phyloP scores from a whole-genome alignment of 257 asterid genomes.

The Coffea eugenioides region DNA sequence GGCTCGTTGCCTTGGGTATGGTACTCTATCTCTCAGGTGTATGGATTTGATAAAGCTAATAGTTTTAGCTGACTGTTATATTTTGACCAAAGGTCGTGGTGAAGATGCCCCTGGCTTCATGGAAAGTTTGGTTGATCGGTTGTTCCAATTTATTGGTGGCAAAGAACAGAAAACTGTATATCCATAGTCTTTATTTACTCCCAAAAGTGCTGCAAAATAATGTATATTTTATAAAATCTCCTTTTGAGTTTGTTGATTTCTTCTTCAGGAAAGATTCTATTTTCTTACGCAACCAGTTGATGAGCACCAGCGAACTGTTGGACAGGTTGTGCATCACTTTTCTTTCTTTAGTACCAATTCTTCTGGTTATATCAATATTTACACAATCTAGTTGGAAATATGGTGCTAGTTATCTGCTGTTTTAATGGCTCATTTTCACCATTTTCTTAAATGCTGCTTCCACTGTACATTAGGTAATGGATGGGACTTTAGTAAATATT shows the following conservation, averaged over 20 bases:
- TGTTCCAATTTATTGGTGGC: slow-evolving; percentile 85
- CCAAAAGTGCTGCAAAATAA: not conserved
- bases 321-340: slow-evolving; percentile 54
- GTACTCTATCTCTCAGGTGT: slow-evolving; percentile 13
- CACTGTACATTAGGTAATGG: slow-evolving; percentile 50
- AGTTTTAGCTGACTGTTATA: slow-evolving; percentile 18
- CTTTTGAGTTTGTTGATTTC: slow-evolving; percentile 8
- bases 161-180: slow-evolving; percentile 64
- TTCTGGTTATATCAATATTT: not conserved
- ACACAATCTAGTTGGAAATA: not conserved
- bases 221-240: slow-evolving; percentile 24
- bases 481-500: slow-evolving; percentile 65
- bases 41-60: slow-evolving; percentile 17
- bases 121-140: slow-evolving; percentile 70
- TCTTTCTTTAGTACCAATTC: slow-evolving; percentile 6
- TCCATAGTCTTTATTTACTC: slow-evolving; percentile 16
- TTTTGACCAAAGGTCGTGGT: slow-evolving; percentile 69
- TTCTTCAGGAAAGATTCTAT: slow-evolving; percentile 57
- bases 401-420: slow-evolving; percentile 13
- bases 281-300: slow-evolving; percentile 46
- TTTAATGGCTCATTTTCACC: slow-evolving; percentile 4
- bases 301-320: slow-evolving; percentile 67
- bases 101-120: slow-evolving; percentile 81
- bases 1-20: slow-evolving; percentile 93
- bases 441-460: slow-evolving; percentile 29